These are phyloP conservation scores for Achaetomiella virescens DNA, from an alignment of 495 filamentous ascomycete genomes.

Conservation along the genomic window DNA sequence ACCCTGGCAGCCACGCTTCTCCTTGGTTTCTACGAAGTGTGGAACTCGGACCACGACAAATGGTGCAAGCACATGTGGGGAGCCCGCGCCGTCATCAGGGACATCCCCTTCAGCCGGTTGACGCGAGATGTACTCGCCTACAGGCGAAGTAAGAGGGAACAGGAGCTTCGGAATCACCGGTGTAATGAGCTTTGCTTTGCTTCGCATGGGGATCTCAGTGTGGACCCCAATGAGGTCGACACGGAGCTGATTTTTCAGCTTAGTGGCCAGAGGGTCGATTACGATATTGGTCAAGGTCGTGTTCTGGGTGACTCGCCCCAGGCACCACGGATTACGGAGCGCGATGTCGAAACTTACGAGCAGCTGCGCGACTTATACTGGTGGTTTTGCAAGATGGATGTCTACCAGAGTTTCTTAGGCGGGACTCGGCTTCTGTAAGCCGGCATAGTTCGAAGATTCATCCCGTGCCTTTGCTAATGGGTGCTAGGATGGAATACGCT, in stretches of 20 bases:
- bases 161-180: constrained; percentile 22
- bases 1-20: constrained; percentile 86
- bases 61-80: constrained; percentile 91
- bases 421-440: constrained; percentile 79
- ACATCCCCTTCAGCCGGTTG: constrained; percentile 70
- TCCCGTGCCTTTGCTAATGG: constrained; percentile 9
- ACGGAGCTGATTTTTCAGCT: constrained; percentile 32
- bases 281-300: constrained; percentile 23
- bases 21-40: constrained; percentile 89
- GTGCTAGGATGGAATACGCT: constrained; percentile 64
- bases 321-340: constrained; percentile 38
- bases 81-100: constrained; percentile 72
- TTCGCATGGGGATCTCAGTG: constrained; percentile 12
- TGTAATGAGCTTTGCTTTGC: constrained; percentile 16
- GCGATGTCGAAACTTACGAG: constrained; percentile 72
- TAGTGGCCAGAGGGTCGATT: constrained; percentile 32
- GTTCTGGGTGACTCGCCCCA: constrained; percentile 1
- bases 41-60: constrained; percentile 88
- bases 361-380: constrained; percentile 85
- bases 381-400: constrained; percentile 95
- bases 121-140: constrained; percentile 60
- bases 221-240: constrained; percentile 29
- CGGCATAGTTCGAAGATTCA: background rate
- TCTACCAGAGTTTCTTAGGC: constrained; percentile 83
- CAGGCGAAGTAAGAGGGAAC: constrained; percentile 35